Conservation (phyloP, 1,139 yeast genomes). For the Lizanozyma gosingica region DNA sequence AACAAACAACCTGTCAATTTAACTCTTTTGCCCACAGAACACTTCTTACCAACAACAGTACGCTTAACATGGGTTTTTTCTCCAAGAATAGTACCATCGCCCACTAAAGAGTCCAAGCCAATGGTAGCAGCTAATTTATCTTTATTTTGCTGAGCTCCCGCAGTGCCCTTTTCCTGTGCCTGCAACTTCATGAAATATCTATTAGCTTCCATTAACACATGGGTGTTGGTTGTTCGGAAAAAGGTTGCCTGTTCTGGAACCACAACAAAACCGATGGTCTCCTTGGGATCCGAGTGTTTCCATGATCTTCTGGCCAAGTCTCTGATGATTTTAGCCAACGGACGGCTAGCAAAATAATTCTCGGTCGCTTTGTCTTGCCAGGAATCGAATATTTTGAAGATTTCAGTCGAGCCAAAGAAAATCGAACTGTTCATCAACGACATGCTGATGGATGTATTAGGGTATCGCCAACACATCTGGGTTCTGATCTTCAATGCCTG, state of each 20-base stretch:
- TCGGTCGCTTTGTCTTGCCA: conserved; percentile 25
- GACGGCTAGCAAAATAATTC: conserved; percentile 20
- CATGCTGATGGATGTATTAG: conserved; percentile 68
- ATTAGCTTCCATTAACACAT: conserved; percentile 88
- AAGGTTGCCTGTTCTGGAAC: conserved; percentile 61
- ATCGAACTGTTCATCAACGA: conserved; percentile 70
- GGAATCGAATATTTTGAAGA: conserved; percentile 30
- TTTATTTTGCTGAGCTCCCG: conserved; percentile 23
- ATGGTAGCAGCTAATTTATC: conserved; percentile 67
- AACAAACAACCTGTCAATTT: conserved; percentile 81
- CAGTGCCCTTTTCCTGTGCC: conserved; percentile 25
- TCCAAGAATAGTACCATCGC: conserved; percentile 48
- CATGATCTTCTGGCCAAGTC: conserved; percentile 89
- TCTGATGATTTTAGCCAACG: conserved; percentile 60
- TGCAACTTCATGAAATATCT: conserved; percentile 58
- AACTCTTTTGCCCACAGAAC: conserved; percentile 77
- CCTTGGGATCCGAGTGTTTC: conserved; percentile 59
- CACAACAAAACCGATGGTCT: conserved; percentile 54
- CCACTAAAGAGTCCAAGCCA: conserved; percentile 81
- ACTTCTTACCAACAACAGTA: conserved; percentile 70
- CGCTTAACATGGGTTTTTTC: conserved; percentile 78
- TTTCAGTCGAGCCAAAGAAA: conserved; percentile 58
- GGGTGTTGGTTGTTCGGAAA: conserved; percentile 66
- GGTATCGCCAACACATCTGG: conserved; percentile 84
- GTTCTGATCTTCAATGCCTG: conserved; percentile 72